Evolutionary conservation across 1,284 basidiomycete genomes (phyloP).

Genomic region (Puccinia sorghi): DNA sequence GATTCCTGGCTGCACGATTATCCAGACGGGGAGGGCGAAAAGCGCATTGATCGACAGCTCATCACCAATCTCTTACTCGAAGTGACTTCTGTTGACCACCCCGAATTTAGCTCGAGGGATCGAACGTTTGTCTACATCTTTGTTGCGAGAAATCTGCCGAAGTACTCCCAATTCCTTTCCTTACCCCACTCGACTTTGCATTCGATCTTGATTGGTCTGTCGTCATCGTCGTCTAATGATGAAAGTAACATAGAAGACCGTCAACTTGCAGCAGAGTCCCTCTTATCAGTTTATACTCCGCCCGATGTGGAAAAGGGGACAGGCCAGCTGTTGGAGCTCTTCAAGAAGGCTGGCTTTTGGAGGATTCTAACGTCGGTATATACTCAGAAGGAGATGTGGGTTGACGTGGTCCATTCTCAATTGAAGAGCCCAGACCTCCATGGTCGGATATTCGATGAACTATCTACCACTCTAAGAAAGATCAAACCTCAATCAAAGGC

Average conservation of each 20-base stretch:
- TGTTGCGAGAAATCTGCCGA: constrained; percentile 91
- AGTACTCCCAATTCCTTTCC: constrained; percentile 86
- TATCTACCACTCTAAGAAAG: constrained; percentile 60
- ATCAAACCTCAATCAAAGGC: constrained; percentile 41
- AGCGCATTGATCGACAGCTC: constrained; percentile 67
- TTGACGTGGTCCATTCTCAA: constrained; percentile 70
- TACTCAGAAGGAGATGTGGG: constrained; percentile 74
- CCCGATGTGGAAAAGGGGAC: constrained; percentile 29
- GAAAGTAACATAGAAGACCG: constrained; percentile 76
- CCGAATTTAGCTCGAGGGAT: constrained; percentile 61
- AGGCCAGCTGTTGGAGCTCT: constrained; percentile 67
- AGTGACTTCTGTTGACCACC: constrained; percentile 62
- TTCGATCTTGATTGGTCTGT: constrained; percentile 73
- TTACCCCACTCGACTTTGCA: constrained; percentile 71
- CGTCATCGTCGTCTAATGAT: constrained; percentile 70
- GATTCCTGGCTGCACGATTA: constrained; percentile 81
- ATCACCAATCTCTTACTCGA: constrained; percentile 85
- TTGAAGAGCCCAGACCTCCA: constrained; percentile 72
- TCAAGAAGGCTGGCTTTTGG: constrained; percentile 83
- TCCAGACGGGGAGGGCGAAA: constrained; percentile 13
- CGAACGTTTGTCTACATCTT: constrained; percentile 89
- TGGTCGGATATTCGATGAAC: constrained; percentile 66
- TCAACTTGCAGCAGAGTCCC: constrained; percentile 89
- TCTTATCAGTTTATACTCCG: constrained; percentile 88
- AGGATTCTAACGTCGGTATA: constrained; percentile 82